These are phyloP conservation scores for Nymphaea colorata DNA, from an alignment of 164 flowering plant genomes.

Conservation along the genomic window DNA sequence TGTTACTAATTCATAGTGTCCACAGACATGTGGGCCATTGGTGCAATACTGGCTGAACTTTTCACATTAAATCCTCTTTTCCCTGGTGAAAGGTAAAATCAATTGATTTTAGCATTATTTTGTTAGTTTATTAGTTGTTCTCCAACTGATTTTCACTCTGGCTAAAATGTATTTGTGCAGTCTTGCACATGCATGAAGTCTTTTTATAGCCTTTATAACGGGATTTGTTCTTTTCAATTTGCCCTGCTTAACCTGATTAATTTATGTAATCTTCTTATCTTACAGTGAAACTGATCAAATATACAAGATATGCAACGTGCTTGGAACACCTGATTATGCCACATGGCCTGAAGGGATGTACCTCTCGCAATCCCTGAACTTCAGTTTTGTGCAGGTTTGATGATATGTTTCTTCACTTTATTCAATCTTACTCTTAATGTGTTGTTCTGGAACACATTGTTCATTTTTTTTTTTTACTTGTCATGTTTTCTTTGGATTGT, in stretches of 20 bases:
- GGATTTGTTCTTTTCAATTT: too few species aligned
- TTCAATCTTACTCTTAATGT: background rate
- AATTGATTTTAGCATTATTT: too few species aligned
- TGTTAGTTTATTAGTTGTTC: too few species aligned
- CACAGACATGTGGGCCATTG: slow-evolving; percentile 94
- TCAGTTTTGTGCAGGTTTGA: slow-evolving; percentile 21
- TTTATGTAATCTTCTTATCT: too few species aligned
- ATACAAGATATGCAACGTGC: slow-evolving; percentile 66
- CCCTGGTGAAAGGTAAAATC: slow-evolving; percentile 68
- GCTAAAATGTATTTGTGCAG: too few species aligned
- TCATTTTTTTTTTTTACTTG: background rate
- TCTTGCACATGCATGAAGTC: too few species aligned
- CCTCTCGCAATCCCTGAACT: slow-evolving; percentile 24
- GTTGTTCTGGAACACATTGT: background rate
- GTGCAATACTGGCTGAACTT: slow-evolving; percentile 80
- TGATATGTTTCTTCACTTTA: background rate
- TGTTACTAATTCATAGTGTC: background rate
- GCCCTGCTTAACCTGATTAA: too few species aligned
- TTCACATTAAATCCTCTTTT: slow-evolving; percentile 63
- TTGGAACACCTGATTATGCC: slow-evolving; percentile 61
- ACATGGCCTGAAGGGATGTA: slow-evolving; percentile 44
- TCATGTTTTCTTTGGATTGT: too few species aligned
- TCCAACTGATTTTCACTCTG: too few species aligned
- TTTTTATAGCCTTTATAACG: too few species aligned
- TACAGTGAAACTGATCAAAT: slow-evolving; percentile 75